Percentiles rank a stretch among this genome's conserved stretches.
These are phyloP conservation scores for Penicillium sp. DNA, from an alignment of 2,329 filamentous ascomycete species.

Conservation along the genomic window DNA sequence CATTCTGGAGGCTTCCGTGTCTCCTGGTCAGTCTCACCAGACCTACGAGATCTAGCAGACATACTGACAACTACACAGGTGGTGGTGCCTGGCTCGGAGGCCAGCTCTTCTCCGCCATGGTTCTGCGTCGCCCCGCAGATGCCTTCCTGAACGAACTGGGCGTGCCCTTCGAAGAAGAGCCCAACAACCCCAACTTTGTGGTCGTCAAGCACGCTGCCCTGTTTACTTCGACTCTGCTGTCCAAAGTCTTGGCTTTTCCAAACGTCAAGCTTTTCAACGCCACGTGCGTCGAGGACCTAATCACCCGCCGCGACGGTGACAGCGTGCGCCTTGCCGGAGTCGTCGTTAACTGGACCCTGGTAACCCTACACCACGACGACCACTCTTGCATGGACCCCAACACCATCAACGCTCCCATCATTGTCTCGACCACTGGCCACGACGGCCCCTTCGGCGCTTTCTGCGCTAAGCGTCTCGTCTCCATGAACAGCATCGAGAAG, in stretches of 20 bases:
- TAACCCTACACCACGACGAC: conserved; percentile 80
- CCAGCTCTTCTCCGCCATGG: conserved; percentile 91
- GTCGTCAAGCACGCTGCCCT: conserved; percentile 92
- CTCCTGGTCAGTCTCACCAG: conserved; percentile 52
- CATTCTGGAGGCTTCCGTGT: conserved; percentile 81
- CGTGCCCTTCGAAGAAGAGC: conserved; percentile 82
- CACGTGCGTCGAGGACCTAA: conserved; percentile 85
- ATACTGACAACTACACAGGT: conserved; percentile 42
- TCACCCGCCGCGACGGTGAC: conserved; percentile 64
- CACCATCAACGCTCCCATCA: conserved; percentile 86
- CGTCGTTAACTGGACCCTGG: conserved; percentile 93
- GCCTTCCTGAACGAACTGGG: conserved; percentile 75
- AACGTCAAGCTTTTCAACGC: conserved; percentile 98
- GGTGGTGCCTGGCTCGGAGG: conserved; percentile 91
- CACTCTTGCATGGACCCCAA: conserved; percentile 97
- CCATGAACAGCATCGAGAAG: conserved; percentile 77
- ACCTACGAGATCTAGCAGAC: not conserved
- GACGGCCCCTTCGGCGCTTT: conserved; percentile 90
- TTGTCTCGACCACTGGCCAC: conserved; percentile 87
- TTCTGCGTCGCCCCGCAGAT: conserved; percentile 90
- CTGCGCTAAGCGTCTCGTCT: conserved; percentile 82
- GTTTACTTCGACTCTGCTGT: conserved; percentile 83
- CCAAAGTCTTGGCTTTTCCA: conserved; percentile 74
- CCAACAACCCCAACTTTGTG: conserved; percentile 78
- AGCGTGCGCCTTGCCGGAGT: conserved; percentile 74